These are phyloP conservation scores for Erythrobasidium hasegawianum DNA, from an alignment of 1,284 basidiomycete genomes.

Conservation along the genomic window DNA sequence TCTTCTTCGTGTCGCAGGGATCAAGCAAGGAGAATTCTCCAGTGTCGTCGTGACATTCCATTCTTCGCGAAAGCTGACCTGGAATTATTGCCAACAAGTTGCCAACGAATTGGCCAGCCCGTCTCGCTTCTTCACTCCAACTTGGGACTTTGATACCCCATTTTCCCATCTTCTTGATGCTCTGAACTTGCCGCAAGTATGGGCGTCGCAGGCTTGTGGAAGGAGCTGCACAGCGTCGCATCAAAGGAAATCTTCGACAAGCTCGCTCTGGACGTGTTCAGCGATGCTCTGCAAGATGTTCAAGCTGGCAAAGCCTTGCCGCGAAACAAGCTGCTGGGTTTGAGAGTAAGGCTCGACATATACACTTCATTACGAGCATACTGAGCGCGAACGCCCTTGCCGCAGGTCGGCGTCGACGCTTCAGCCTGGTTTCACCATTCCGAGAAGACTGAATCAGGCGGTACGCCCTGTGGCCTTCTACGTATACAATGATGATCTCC, in stretches of 20 bases:
- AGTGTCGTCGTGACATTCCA: no score
- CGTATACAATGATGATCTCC: no score
- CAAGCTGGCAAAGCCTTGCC: slow-evolving; percentile 13
- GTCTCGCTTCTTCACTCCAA: no score
- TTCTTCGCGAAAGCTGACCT: no score
- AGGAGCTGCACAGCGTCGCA: background rate
- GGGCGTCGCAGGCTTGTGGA: slow-evolving; percentile 15
- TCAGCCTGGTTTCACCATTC: slow-evolving; percentile 32
- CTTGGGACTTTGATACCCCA: no score
- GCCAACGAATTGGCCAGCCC: no score
- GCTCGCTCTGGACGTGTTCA: slow-evolving; percentile 2
- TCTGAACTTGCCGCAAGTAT: background rate
- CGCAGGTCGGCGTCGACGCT: slow-evolving; percentile 34
- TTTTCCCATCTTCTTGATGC: no score
- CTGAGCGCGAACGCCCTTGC: background rate
- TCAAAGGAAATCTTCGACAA: background rate
- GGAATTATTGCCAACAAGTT: no score
- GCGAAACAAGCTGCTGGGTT: slow-evolving; percentile 8
- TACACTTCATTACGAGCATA: background rate
- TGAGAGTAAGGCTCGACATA: slow-evolving; percentile 3
- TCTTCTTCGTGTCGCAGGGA: no score
- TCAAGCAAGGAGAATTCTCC: no score
- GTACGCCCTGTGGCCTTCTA: slow-evolving; percentile 6
- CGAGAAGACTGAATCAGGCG: slow-evolving; percentile 29
- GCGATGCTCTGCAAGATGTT: background rate